These are phyloP conservation scores for Anthoceros angustus DNA, from an alignment of 225 moss, liverwort and hornwort species.

Conservation along the genomic window DNA sequence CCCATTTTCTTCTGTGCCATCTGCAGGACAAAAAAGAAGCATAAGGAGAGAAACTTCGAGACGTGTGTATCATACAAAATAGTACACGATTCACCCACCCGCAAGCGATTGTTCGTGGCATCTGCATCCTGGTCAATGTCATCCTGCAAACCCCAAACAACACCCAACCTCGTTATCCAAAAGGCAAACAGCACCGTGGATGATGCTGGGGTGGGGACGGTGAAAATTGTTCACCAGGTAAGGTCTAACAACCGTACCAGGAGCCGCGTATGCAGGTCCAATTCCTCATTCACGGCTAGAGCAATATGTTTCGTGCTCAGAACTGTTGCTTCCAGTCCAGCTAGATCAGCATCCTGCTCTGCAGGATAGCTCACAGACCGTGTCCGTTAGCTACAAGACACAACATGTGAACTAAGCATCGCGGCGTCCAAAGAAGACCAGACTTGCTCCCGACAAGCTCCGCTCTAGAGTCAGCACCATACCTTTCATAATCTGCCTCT, in stretches of 20 bases:
- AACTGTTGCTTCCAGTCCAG: neutral
- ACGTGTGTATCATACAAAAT: neutral
- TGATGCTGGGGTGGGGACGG: no score
- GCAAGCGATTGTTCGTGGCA: neutral
- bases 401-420: neutral
- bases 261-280: neutral
- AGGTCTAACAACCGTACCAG: neutral
- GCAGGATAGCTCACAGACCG: neutral
- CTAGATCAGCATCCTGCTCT: slow-evolving; percentile 3
- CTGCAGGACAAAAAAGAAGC: neutral
- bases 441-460: neutral
- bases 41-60: neutral
- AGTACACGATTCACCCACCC: neutral
- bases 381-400: neutral
- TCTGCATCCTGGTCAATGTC: neutral
- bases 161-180: no score
- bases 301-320: slow-evolving; percentile 3
- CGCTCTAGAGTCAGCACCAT: neutral
- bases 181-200: no score
- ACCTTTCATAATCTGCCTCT: neutral
- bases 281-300: neutral
- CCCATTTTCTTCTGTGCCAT: neutral
- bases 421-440: neutral
- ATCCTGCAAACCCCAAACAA: neutral
- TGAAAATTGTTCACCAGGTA: no score